Percentiles rank a stretch among this genome's conserved stretches.
Evolutionary conservation across 768 basidiomycete species (phyloP).

Genomic region (Termitomyces bulborhizus): DNA sequence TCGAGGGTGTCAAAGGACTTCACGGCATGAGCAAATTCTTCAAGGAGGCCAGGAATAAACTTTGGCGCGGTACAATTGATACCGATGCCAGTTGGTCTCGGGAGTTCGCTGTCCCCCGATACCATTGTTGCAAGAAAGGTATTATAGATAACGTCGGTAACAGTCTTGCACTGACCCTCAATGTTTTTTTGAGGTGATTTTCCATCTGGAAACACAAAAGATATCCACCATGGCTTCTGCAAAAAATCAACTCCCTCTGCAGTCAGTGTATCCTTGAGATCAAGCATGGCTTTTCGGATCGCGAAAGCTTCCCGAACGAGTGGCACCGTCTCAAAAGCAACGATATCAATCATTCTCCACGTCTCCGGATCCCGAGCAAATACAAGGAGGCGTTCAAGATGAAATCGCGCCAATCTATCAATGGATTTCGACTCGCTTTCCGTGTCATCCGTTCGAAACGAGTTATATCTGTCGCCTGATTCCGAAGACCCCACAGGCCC

Average conservation of each 20-base stretch:
- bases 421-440: slow-evolving; percentile 33
- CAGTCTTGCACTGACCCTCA: slow-evolving; percentile 18
- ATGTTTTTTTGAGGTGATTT: slow-evolving; percentile 32
- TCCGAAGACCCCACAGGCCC: slow-evolving; percentile 46
- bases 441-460: slow-evolving; percentile 27
- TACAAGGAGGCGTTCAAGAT: slow-evolving; percentile 51
- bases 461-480: slow-evolving; percentile 31
- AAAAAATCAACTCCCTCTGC: slow-evolving; percentile 1
- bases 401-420: slow-evolving; percentile 52
- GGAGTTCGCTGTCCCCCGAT: slow-evolving; percentile 9
- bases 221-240: slow-evolving; percentile 72
- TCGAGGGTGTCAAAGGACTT: slow-evolving; percentile 3
- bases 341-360: slow-evolving; percentile 53
- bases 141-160: slow-evolving; percentile 36
- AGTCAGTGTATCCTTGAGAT: slow-evolving; percentile 21
- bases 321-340: slow-evolving; percentile 80
- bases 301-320: slow-evolving; percentile 58
- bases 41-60: slow-evolving; percentile 34
- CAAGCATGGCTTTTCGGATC: slow-evolving; percentile 53
- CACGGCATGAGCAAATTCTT: slow-evolving; percentile 26
- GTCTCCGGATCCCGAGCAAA: slow-evolving; percentile 40
- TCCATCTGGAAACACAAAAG: slow-evolving; percentile 53
- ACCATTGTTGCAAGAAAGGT: slow-evolving; percentile 23
- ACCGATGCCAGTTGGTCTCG: slow-evolving; percentile 51
- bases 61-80: slow-evolving; percentile 65